A percentile compares a stretch with the other conserved stretches of the same genome.
phyloP scores from a whole-genome alignment of 176 grass and related monocot genomes.

The Raddia guianensis region DNA sequence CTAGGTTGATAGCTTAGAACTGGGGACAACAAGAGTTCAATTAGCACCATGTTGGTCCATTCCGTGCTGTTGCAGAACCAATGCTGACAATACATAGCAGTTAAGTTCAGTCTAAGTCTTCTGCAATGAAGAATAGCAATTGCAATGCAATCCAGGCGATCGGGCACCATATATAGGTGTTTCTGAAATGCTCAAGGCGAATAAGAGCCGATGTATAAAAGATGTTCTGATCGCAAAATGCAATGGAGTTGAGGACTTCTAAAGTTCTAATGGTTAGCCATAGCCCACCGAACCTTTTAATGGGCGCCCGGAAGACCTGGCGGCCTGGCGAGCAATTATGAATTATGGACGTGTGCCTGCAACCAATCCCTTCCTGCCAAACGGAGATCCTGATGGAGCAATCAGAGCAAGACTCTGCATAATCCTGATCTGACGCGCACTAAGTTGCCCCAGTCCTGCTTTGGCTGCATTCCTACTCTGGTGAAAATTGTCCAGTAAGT shows the following conservation, averaged over 20 bases:
- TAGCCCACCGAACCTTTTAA: not conserved
- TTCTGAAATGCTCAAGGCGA: slow-evolving; percentile 5
- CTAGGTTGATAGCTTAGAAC: not conserved
- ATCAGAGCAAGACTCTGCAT: slow-evolving; percentile 78
- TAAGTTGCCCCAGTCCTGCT: slow-evolving; percentile 50
- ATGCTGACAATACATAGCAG: not conserved
- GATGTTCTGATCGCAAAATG: not conserved
- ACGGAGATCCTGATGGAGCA: slow-evolving; percentile 78
- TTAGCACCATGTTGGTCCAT: not conserved
- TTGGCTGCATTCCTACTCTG: slow-evolving; percentile 44
- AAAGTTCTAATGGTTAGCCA: slow-evolving; percentile 16
- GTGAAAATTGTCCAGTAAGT: slow-evolving; percentile 48
- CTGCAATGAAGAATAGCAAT: not conserved
- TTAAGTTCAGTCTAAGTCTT: not conserved
- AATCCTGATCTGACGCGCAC: slow-evolving; percentile 56
- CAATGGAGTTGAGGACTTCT: not conserved
- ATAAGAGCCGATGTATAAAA: not conserved
- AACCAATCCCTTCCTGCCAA: slow-evolving; percentile 30
- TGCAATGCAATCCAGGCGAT: not conserved
- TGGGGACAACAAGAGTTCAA: not conserved
- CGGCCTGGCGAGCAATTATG: not conserved
- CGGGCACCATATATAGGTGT: not conserved
- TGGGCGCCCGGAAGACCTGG: too few relatives aligned
- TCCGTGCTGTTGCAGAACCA: not conserved
- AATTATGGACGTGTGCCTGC: not conserved